Conservation (phyloP, 1,284 basidiomycete species). For the Ceratobasidium sp. region DNA sequence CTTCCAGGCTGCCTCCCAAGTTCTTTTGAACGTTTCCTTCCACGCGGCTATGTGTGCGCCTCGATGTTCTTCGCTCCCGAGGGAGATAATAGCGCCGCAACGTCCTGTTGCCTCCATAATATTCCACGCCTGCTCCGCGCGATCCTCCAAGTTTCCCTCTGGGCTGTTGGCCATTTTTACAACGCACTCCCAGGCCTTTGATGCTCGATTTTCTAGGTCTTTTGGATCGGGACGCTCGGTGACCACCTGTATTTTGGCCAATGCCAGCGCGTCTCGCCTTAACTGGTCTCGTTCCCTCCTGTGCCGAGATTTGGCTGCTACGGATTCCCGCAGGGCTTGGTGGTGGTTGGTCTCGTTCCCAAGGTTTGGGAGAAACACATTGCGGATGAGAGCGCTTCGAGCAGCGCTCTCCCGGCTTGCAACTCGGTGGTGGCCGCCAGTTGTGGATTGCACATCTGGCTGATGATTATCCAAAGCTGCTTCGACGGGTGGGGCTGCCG, state of each 20-base stretch:
- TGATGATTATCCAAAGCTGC: too few species aligned
- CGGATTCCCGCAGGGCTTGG: neutral
- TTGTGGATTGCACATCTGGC: too few species aligned
- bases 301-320: neutral
- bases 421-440: too few species aligned
- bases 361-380: too few species aligned
- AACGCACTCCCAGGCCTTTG: too few species aligned
- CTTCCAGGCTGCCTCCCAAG: neutral
- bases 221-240: too few species aligned
- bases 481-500: too few species aligned
- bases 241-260: neutral
- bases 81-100: neutral
- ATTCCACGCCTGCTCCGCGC: neutral
- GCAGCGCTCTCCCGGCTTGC: too few species aligned
- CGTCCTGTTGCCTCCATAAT: neutral
- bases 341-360: too few species aligned
- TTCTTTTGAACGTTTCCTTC: neutral
- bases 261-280: neutral
- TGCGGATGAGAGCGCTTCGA: too few species aligned
- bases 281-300: neutral
- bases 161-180: neutral
- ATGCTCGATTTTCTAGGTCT: neutral
- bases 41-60: too few species aligned
- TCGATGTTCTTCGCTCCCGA: neutral
- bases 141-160: neutral